phyloP scores from a whole-genome alignment of 192 early-diverging fungal genomes.

The Coemansia sp. region DNA sequence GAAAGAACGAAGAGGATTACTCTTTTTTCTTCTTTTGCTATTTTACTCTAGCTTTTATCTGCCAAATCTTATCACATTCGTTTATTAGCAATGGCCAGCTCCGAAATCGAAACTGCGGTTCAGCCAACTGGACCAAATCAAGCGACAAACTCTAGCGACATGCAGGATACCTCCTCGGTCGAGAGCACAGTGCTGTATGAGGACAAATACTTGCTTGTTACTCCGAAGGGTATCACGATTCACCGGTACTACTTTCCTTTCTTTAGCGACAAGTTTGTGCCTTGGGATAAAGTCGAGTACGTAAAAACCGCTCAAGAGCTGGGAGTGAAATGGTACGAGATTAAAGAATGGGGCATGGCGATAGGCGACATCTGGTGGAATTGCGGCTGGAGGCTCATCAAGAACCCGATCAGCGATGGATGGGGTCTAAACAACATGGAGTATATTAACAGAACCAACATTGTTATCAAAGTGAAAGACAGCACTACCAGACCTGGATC shows the following conservation, averaged over 20 bases:
- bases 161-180: not conserved
- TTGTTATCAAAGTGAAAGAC: slow-evolving; percentile 21
- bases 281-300: slow-evolving; percentile 20
- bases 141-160: not conserved
- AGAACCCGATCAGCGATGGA: not conserved
- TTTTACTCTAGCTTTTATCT: not conserved
- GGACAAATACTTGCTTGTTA: slow-evolving; percentile 15
- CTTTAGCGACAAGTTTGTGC: slow-evolving; percentile 5
- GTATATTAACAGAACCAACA: slow-evolving; percentile 13
- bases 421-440: slow-evolving; percentile 8
- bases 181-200: slow-evolving; percentile 15
- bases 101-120: not conserved
- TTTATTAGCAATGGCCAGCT: not conserved
- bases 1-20: not conserved
- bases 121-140: not conserved
- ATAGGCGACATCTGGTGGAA: slow-evolving; percentile 32
- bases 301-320: slow-evolving; percentile 18
- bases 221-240: slow-evolving; percentile 12
- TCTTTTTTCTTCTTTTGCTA: not conserved
- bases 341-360: slow-evolving; percentile 24
- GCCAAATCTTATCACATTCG: not conserved
- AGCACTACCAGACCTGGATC: slow-evolving; percentile 15
- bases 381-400: slow-evolving; percentile 7
- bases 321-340: slow-evolving; percentile 15
- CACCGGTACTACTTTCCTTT: slow-evolving; percentile 28